Conservation (phyloP, 2,329 filamentous ascomycete genomes). For the Cadophora gregata region DNA sequence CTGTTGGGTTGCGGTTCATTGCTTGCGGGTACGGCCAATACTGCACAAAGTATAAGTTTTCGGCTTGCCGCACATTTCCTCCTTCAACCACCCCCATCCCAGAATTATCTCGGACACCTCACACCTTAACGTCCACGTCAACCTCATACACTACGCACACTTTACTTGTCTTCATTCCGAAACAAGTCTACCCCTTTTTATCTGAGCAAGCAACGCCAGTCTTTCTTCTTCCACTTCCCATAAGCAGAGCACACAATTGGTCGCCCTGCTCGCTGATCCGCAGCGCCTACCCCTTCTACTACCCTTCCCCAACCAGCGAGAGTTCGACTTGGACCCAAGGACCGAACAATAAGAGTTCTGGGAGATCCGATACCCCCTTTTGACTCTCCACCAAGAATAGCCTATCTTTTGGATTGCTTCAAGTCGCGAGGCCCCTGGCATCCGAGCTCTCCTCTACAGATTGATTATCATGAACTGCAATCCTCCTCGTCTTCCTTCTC, state of each 20-base stretch:
- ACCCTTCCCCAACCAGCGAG: slow-evolving; percentile 23
- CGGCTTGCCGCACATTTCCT: slow-evolving; percentile 36
- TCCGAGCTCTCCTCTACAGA: slow-evolving; percentile 30
- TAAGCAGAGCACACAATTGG: slow-evolving; percentile 34
- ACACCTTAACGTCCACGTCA: slow-evolving; percentile 12
- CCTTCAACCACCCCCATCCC: slow-evolving; percentile 25
- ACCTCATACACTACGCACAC: slow-evolving; percentile 15
- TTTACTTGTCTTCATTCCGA: slow-evolving; percentile 28
- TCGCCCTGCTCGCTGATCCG: slow-evolving; percentile 33
- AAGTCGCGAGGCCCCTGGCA: slow-evolving; percentile 37
- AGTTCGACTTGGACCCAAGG: slow-evolving; percentile 19
- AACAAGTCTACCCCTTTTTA: slow-evolving; percentile 33
- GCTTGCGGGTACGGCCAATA: slow-evolving; percentile 17
- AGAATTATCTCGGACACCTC: slow-evolving; percentile 27
- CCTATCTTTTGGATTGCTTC: slow-evolving; percentile 30
- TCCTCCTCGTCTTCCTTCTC: slow-evolving; percentile 44
- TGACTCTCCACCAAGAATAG: slow-evolving; percentile 24
- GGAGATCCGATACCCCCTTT: slow-evolving; percentile 34
- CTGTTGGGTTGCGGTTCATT: slow-evolving; percentile 10
- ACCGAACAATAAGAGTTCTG: slow-evolving; percentile 29
- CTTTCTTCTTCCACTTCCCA: slow-evolving; percentile 24
- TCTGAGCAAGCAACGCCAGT: slow-evolving; percentile 35
- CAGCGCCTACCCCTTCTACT: slow-evolving; percentile 30
- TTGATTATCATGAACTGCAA: slow-evolving; percentile 46
- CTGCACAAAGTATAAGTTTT: slow-evolving; percentile 37